Evolutionary conservation across 225 moss, liverwort and hornwort species (phyloP).

Genomic region (Antitrichia curtipendula): DNA sequence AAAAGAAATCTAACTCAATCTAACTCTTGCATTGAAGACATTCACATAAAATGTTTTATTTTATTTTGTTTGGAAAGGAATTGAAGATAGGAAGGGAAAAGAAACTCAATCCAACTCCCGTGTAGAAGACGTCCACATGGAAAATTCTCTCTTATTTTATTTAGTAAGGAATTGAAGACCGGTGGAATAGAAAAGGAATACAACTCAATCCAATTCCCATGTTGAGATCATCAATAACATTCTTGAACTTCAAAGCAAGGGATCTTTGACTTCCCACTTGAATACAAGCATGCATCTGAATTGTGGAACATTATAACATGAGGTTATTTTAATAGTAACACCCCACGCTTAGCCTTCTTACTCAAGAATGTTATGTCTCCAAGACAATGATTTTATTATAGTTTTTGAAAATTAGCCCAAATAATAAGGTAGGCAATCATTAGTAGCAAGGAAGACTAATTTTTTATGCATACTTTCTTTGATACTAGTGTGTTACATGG

Average conservation of each 20-base stretch:
- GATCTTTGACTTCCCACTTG: background rate
- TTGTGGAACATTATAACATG: fast-evolving
- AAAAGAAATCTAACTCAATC: too few species aligned
- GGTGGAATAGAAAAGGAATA: too few species aligned
- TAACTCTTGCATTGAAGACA: too few species aligned
- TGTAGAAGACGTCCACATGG: background rate
- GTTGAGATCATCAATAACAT: background rate
- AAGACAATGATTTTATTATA: too few species aligned
- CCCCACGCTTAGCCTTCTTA: background rate
- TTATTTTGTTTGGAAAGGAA: background rate
- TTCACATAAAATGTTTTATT: too few species aligned
- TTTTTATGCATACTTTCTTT: too few species aligned
- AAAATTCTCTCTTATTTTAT: background rate
- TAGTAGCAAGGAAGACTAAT: background rate
- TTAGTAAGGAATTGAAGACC: background rate
- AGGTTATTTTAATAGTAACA: too few species aligned
- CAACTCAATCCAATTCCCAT: too few species aligned
- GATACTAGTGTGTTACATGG: background rate
- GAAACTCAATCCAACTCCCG: background rate
- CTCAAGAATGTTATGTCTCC: background rate
- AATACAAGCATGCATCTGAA: background rate
- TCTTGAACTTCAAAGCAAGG: background rate
- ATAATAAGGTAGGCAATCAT: background rate
- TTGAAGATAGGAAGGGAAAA: too few species aligned
- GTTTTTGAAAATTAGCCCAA: background rate